phyloP scores from a whole-genome alignment of 352 stramenopile genomes.

The Phytophthora uliginosa region DNA sequence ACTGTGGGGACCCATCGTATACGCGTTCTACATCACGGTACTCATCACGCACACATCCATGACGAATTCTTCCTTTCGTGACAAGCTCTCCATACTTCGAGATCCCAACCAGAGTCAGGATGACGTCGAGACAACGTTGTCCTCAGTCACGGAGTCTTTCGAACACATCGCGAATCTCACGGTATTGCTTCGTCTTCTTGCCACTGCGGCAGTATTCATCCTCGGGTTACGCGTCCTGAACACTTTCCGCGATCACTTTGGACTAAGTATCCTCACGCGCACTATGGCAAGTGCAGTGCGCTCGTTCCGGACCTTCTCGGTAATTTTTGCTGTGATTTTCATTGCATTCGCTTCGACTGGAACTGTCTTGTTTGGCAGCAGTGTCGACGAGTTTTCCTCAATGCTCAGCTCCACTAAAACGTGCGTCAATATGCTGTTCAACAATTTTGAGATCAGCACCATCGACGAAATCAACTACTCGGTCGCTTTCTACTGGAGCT shows the following conservation, averaged over 20 bases:
- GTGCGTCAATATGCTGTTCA: constrained; percentile 79
- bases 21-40: constrained; percentile 43
- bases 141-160: constrained; percentile 31
- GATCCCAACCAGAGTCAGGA: constrained; percentile 9
- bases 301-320: constrained; percentile 61
- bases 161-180: constrained; percentile 44
- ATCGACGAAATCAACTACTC: constrained; percentile 50
- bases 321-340: constrained; percentile 66
- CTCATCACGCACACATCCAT: constrained; percentile 26
- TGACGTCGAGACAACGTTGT: constrained; percentile 11
- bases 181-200: constrained; percentile 40
- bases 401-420: constrained; percentile 51
- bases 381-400: constrained; percentile 61
- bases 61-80: constrained; percentile 24
- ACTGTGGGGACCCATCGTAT: constrained; percentile 46
- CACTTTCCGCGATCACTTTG: constrained; percentile 60
- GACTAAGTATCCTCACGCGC: constrained; percentile 64
- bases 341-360: constrained; percentile 59
- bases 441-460: constrained; percentile 61
- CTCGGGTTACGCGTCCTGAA: constrained; percentile 51
- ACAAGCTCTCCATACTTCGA: constrained; percentile 35
- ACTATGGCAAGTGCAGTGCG: constrained; percentile 59
- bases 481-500: constrained; percentile 73
- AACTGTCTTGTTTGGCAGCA: constrained; percentile 63
- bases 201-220: constrained; percentile 43